Conservation (phyloP, 2,329 filamentous ascomycete species). For the Pestalotiopsis sp. region DNA sequence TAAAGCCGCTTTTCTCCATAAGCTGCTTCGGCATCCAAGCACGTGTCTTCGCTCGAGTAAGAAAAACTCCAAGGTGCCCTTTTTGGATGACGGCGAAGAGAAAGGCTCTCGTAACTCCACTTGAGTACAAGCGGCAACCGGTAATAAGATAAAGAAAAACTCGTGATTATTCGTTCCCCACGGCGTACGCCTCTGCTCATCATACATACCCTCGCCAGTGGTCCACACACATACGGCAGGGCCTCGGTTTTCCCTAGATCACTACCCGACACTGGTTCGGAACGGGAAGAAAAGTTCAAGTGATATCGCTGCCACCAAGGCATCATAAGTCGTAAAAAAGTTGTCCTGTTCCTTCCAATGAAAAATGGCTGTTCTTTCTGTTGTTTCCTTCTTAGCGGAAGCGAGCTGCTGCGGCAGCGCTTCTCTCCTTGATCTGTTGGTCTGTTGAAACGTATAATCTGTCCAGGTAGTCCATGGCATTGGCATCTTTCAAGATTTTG, state of each 20-base stretch:
- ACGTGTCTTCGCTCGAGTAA: too few species aligned
- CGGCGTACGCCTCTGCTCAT: not conserved
- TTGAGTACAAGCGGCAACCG: not conserved
- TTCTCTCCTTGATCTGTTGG: constrained; percentile 71
- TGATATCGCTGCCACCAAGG: not conserved
- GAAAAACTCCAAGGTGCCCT: too few species aligned
- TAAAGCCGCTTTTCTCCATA: too few species aligned
- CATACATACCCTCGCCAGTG: not conserved
- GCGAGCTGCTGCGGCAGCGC: constrained; percentile 39
- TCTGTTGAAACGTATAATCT: constrained; percentile 81
- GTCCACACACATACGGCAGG: not conserved
- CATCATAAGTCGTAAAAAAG: not conserved
- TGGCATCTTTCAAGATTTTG: constrained; percentile 81
- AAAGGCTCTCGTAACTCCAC: not conserved
- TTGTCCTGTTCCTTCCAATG: not conserved
- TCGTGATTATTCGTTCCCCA: constrained; percentile 19
- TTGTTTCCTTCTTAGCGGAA: constrained; percentile 33
- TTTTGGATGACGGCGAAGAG: not conserved
- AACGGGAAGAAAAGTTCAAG: not conserved
- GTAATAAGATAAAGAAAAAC: constrained; percentile 17
- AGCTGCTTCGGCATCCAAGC: too few species aligned
- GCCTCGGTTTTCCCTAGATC: not conserved
- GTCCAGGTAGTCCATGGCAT: constrained; percentile 81
- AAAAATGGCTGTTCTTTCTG: not conserved
- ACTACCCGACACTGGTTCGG: not conserved